Base-by-base conservation (phyloP, 495 filamentous ascomycete genomes). In the Tuber umbilicatum region DNA sequence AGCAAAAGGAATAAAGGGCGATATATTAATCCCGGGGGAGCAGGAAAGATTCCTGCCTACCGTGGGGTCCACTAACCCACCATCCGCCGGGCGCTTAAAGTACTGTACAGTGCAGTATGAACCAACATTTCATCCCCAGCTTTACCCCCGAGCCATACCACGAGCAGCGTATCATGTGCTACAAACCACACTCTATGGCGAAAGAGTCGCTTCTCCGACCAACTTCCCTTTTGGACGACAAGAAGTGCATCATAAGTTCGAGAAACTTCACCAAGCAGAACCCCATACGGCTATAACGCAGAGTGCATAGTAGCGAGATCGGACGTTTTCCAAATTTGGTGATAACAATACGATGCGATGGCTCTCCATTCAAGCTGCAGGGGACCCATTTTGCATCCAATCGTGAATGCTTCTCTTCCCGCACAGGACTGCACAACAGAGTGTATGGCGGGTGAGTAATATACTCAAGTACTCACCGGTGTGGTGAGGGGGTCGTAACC, bases 1-100 rank as follows among this genome's bases (percentile, higher is more conserved):
- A 35, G 82, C 47, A 85, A 73, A 0, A 35, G 27, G 55, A 5
- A 64, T 5, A 6, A 17, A 64, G 27, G 27, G 27, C 6, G 31
- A 31, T 31, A 35, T 64, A 64, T 35, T 64, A 64, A 17, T 64
- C 35, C 55, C 10, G 27, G 14, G 5, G 14, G 14, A 64, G 55
- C 12, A 64, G 55, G 5, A 6, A 35, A 35, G 55, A 64, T 5
- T 27, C 55, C 55, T 64, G 55, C 27, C 27, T 31, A 64, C n/a
- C 27, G 17, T 31, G 21, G n/a, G 12, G 55, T 17, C n/a, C 19
- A 12, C 6, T 14, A 35, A 31, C 27, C 55, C 55, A 64, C 55
- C 12, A 64, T 16, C 27, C 19, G 55, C 2, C 35, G 35, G 55
- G 17, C 27, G 0, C 55, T 17, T 35, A 31, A 64, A 64, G n/a